Evolutionary conservation across 208 protist species (phyloP).

Genomic region (Crithidia bombi): DNA sequence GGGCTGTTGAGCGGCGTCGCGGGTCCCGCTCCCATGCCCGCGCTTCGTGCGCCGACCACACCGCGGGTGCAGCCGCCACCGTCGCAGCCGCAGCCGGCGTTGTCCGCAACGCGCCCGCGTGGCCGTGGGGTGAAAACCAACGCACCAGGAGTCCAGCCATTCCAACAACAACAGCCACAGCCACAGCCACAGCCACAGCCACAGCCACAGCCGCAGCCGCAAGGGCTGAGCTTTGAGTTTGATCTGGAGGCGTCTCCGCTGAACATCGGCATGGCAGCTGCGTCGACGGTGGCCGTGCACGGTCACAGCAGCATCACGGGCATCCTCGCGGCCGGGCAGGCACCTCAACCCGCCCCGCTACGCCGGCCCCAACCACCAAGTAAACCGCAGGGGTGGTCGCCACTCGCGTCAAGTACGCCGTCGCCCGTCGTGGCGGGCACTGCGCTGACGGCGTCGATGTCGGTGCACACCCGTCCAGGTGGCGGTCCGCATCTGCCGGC

Average conservation of each 20-base stretch:
- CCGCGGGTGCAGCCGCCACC: neutral
- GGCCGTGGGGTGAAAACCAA: neutral
- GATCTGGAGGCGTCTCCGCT: slow-evolving; percentile 1
- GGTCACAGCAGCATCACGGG: slow-evolving; percentile 6
- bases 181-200: neutral
- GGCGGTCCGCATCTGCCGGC: neutral
- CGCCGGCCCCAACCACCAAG: neutral
- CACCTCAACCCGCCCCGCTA: neutral
- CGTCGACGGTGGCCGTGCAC: slow-evolving; percentile 9
- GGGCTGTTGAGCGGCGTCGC: too few species aligned
- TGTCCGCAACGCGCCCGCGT: neutral
- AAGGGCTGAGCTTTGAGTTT: neutral
- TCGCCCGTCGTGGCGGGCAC: neutral
- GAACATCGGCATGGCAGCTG: neutral
- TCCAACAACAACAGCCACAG: neutral
- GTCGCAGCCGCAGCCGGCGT: neutral
- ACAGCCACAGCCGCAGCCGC: neutral
- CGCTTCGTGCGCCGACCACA: too few species aligned
- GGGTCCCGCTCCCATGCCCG: too few species aligned
- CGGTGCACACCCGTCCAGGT: neutral
- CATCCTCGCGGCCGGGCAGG: neutral
- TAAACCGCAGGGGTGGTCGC: neutral
- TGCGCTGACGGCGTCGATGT: neutral
- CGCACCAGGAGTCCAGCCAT: neutral
- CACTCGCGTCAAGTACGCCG: neutral